A percentile compares a stretch with the other conserved stretches of the same genome.
These are phyloP conservation scores for Platanus orientalis DNA, from an alignment of 164 flowering plant species.

Conservation along the genomic window DNA sequence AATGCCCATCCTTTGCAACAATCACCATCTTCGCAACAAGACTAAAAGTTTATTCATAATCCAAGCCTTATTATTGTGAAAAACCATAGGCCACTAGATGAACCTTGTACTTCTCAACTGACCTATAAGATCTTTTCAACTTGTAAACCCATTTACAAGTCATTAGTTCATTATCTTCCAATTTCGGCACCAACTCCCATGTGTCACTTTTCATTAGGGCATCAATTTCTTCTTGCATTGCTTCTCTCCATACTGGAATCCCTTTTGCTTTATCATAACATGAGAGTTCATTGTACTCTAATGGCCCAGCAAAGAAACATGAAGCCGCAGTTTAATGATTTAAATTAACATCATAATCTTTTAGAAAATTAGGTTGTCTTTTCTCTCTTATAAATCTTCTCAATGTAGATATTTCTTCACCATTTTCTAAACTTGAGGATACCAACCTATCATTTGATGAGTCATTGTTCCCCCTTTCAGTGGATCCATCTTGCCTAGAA, in stretches of 20 bases:
- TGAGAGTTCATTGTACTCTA: constrained; percentile 14
- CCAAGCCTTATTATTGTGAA: constrained; percentile 18
- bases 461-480: too few relatives aligned
- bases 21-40: constrained; percentile 13
- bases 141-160: constrained; percentile 20
- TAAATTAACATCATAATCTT: too few relatives aligned
- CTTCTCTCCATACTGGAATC: constrained; percentile 10
- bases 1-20: constrained; percentile 11
- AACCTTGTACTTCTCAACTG: constrained; percentile 17
- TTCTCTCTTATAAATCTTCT: too few relatives aligned
- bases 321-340: too few relatives aligned
- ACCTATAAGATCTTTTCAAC: constrained; percentile 12
- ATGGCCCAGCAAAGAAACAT: too few relatives aligned
- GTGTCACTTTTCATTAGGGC: constrained; percentile 18
- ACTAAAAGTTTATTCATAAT: constrained; percentile 21
- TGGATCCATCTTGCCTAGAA: too few relatives aligned
- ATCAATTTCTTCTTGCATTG: constrained; percentile 17
- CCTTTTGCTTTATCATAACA: constrained; percentile 19
- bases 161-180: constrained; percentile 7
- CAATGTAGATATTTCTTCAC: too few relatives aligned
- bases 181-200: constrained; percentile 25
- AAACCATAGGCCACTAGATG: constrained; percentile 20
- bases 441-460: too few relatives aligned
- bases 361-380: too few relatives aligned
- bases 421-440: too few relatives aligned